Base-by-base conservation (phyloP, 1,284 basidiomycete genomes). In the Irpex sp. region DNA sequence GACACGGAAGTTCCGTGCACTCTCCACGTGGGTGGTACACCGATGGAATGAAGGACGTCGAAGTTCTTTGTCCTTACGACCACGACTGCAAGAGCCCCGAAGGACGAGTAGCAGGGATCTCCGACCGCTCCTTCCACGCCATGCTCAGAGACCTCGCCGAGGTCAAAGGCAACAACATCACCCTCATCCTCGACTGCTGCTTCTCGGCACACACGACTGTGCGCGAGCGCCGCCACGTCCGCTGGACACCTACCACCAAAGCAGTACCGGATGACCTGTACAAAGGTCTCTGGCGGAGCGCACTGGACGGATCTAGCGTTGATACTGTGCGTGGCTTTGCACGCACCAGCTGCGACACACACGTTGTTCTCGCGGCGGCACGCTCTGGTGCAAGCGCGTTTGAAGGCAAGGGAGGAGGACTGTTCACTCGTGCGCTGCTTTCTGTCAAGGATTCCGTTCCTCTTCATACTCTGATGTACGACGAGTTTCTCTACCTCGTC, bases 131-230 rank as follows among this genome's bases (percentile, higher is more conserved):
- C 19, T 75, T 89, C 62, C 78, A 79, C 54, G 81, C 85, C 31
- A 82, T 89, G 78, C 73, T 89, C 17, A 68, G 70, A 57, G 83
- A 87, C 61, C 79, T 89, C 52, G 76, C 79, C 17, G 72, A 73
- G 21, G 75, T 73, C 47, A 90, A 90, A 68, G 88, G 87, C 34
- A 77, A 88, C 70, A 89, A 89, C 65, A 84, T 89, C 71, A 85
- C 86, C 3, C 73, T 89, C 59, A 80, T 89, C 59, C 76, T 88
- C 44, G 88, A 89, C 71, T 82, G 84, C 66, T 88, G 85, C 68
- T 89, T 89, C 73, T 79, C 81, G 15, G 79, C 82, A 5, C 65
- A 74, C 13, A 75, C 77, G 52, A 74, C 78, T 19, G 69, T 74
- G 36, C 78, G 77, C 21, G 76, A 80, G 66, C 79, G 83, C 37